Evolutionary conservation across 495 filamentous ascomycete species (phyloP), one percentile per base, ranked within the genome.

Genomic region (Pyrenopolyporus hunteri): DNA sequence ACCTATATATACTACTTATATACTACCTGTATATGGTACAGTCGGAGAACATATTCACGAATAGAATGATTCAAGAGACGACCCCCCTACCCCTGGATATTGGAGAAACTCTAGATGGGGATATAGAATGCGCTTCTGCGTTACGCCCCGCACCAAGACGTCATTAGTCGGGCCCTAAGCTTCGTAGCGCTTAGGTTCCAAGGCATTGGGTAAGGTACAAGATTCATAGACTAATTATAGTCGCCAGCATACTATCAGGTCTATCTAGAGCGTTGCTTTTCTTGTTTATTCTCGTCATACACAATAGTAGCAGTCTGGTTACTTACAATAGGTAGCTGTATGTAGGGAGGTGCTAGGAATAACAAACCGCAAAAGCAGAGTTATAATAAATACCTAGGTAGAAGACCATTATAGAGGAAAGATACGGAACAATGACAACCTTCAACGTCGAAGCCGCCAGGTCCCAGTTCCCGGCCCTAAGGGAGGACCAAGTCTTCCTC

Each of bases 401-500:
- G n/a, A n/a, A n/a, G n/a, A n/a, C n/a, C n/a, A n/a, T n/a, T n/a
- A n/a, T n/a, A n/a, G n/a, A 26, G n/a, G 22, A 11, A 28, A 13
- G 14, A 31, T 16, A 39, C 14, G 6, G 6, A 3, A n/a, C n/a
- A 39, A 69, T 71, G 66, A 39, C 46, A 32, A 28, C 50, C 28
- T 59, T 89, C 68, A 73, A 85, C 60, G 73, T 90, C 33, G 63
- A 76, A 6, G 66, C 70, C 10, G 82, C 81, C n/a, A 83, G 83
- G 43, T 70, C 78, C 42, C 74, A 77, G 19, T 91, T 92, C 79
- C 87, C 88, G 44, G 86, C 88, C 11, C 68, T 91, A 37, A 51
- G 81, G 19, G 78, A 85, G 58, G 74, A 83, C 31, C 87, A 91
- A 63, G 77, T 91, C 28, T 89, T 82, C 68, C 80, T 91, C 63